These are phyloP conservation scores for Dioszegia hungarica DNA, from an alignment of 768 basidiomycete genomes.

Conservation along the genomic window DNA sequence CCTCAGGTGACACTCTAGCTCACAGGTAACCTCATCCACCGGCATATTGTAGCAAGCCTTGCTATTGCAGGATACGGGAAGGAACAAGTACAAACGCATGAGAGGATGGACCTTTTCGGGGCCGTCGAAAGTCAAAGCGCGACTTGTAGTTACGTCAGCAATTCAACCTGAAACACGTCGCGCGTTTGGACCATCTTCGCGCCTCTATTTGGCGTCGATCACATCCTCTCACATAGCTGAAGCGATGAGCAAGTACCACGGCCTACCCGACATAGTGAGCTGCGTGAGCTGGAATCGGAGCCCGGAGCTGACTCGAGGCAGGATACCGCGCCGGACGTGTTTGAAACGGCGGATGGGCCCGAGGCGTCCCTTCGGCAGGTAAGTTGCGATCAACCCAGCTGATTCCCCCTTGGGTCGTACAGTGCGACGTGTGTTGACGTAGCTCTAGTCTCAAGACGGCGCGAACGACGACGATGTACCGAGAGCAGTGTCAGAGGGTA, in stretches of 20 bases:
- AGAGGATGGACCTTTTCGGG: too few relatives aligned
- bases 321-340: slow-evolving; percentile 49
- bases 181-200: not conserved
- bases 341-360: slow-evolving; percentile 47
- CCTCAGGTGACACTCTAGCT: not conserved
- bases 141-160: not conserved
- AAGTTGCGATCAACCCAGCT: not conserved
- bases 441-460: slow-evolving; percentile 19
- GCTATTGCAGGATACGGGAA: too few relatives aligned
- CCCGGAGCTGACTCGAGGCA: slow-evolving; percentile 7
- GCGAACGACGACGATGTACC: slow-evolving; percentile 19
- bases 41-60: not conserved
- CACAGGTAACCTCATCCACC: not conserved
- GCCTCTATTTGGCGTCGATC: too few relatives aligned
- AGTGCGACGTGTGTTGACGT: not conserved
- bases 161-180: not conserved
- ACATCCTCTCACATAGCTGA: not conserved
- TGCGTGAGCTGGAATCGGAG: not conserved
- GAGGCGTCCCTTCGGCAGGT: slow-evolving; percentile 26
- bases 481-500: slow-evolving; percentile 15
- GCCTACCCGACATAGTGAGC: slow-evolving; percentile 49
- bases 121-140: too few relatives aligned
- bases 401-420: not conserved
- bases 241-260: slow-evolving; percentile 42
- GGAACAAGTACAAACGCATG: not conserved